These are phyloP conservation scores for Tetradesmus lagerheimii DNA, from an alignment of 139 green algal species.

Conservation along the genomic window DNA sequence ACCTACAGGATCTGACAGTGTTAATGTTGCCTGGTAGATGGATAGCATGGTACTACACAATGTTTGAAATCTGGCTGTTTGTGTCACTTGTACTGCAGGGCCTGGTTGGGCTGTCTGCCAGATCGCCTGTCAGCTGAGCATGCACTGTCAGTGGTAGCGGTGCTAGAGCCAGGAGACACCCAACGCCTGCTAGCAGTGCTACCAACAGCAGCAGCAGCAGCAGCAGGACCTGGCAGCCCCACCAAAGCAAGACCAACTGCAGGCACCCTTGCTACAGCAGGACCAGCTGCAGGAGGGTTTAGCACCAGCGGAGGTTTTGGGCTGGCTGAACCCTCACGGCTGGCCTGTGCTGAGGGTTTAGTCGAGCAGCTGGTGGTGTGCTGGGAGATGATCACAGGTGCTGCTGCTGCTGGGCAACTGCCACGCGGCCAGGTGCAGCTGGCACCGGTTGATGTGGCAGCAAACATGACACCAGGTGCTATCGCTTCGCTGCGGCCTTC, in stretches of 20 bases:
- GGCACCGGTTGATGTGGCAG: constrained; percentile 27
- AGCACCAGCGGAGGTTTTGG: background rate
- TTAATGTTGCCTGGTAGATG: no score
- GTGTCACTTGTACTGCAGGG: background rate
- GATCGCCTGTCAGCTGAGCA: constrained; percentile 22
- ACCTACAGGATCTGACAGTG: background rate
- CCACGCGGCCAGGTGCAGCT: constrained; percentile 26
- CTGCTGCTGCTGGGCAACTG: constrained; percentile 23
- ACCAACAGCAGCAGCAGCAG: constrained; percentile 31
- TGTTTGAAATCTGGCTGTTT: no score
- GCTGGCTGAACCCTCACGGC: background rate
- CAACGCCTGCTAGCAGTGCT: constrained; percentile 23
- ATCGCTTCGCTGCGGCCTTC: constrained; percentile 16
- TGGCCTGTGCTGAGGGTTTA: constrained; percentile 30
- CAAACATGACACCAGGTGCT: constrained; percentile 22
- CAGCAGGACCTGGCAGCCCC: constrained; percentile 12
- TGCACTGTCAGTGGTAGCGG: constrained; percentile 31
- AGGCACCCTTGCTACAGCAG: background rate
- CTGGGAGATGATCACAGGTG: constrained; percentile 53
- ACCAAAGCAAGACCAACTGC: background rate
- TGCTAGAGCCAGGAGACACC: constrained; percentile 45
- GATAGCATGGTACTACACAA: no score
- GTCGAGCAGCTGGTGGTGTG: constrained; percentile 25
- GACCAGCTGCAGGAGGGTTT: background rate
- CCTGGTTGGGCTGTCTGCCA: constrained; percentile 38